Evolutionary conservation across 2,329 filamentous ascomycete species (phyloP).

Genomic region (Talaromyces sp.): DNA sequence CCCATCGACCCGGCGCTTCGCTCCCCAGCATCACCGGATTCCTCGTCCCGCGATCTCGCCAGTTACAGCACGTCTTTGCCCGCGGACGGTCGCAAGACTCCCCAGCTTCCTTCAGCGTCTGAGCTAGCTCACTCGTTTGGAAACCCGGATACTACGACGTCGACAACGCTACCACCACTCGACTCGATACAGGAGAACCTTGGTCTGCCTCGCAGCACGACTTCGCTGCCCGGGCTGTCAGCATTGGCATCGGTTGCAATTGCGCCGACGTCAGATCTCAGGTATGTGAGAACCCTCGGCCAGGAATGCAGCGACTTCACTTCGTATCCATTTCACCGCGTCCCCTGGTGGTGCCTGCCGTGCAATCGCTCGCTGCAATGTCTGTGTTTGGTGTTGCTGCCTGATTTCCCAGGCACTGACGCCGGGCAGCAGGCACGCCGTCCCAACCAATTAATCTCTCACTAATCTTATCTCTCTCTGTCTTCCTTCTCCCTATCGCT

Average conservation of each 20-base stretch:
- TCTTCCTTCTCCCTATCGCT: slow-evolving; percentile 9
- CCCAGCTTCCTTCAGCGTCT: slow-evolving; percentile 42
- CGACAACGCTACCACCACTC: slow-evolving; percentile 33
- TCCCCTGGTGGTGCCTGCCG: neutral
- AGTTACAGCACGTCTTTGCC: slow-evolving; percentile 40
- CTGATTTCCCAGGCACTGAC: slow-evolving; percentile 9
- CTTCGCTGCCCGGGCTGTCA: slow-evolving; percentile 55
- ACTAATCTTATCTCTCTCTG: slow-evolving; percentile 1
- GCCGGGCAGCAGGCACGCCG: neutral
- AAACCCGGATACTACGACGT: slow-evolving; percentile 51
- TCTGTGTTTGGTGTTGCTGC: neutral
- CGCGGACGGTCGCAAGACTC: slow-evolving; percentile 46
- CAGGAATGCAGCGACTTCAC: neutral
- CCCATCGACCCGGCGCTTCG: slow-evolving; percentile 51
- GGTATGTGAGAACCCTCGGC: slow-evolving; percentile 35
- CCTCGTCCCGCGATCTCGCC: slow-evolving; percentile 32
- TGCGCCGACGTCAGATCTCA: slow-evolving; percentile 49
- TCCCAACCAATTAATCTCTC: neutral
- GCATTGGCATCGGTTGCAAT: slow-evolving; percentile 58
- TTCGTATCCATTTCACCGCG: neutral
- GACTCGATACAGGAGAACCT: slow-evolving; percentile 27
- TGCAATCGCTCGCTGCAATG: neutral
- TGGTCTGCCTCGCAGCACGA: slow-evolving; percentile 27
- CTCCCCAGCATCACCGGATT: slow-evolving; percentile 46
- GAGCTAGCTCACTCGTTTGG: slow-evolving; percentile 52